Percentiles rank a stretch among this genome's conserved stretches.
Evolutionary conservation across 2,329 filamentous ascomycete species (phyloP).

Genomic region (Fusarium multiceps): DNA sequence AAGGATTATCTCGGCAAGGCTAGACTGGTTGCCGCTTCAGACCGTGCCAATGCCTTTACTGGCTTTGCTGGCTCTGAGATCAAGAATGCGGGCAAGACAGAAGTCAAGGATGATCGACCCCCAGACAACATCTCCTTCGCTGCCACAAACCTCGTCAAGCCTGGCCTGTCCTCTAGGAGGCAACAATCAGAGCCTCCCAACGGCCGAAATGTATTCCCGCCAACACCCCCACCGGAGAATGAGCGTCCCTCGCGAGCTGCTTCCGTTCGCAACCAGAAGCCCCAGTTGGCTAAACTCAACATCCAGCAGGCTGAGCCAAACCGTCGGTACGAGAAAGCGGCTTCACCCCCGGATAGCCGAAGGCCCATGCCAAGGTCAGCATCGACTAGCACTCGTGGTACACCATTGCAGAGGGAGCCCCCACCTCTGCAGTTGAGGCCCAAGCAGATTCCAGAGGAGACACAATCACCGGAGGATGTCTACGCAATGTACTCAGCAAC

Average conservation of each 20-base stretch:
- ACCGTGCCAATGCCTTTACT: slow-evolving; percentile 82
- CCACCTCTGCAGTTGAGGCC: slow-evolving; percentile 47
- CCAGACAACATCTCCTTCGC: slow-evolving; percentile 89
- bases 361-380: slow-evolving; percentile 54
- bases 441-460: slow-evolving; percentile 60
- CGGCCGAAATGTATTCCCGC: slow-evolving; percentile 87
- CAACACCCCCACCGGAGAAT: slow-evolving; percentile 95
- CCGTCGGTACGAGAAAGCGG: slow-evolving; percentile 67
- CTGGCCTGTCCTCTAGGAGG: slow-evolving; percentile 80
- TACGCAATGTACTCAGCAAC: slow-evolving; percentile 70
- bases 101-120: slow-evolving; percentile 81
- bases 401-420: slow-evolving; percentile 56
- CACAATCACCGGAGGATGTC: slow-evolving; percentile 73
- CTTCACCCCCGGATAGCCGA: slow-evolving; percentile 57
- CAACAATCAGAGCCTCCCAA: slow-evolving; percentile 88
- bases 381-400: slow-evolving; percentile 55
- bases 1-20: slow-evolving; percentile 98
- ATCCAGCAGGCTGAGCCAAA: slow-evolving; percentile 65
- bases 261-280: slow-evolving; percentile 71
- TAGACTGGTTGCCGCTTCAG: slow-evolving; percentile 88
- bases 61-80: slow-evolving; percentile 84
- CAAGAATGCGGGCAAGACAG: slow-evolving; percentile 71
- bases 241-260: slow-evolving; percentile 73
- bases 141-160: slow-evolving; percentile 91
- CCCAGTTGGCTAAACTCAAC: slow-evolving; percentile 71